phyloP scores from a whole-genome alignment of 768 basidiomycete genomes.

The Auricularia cornea region DNA sequence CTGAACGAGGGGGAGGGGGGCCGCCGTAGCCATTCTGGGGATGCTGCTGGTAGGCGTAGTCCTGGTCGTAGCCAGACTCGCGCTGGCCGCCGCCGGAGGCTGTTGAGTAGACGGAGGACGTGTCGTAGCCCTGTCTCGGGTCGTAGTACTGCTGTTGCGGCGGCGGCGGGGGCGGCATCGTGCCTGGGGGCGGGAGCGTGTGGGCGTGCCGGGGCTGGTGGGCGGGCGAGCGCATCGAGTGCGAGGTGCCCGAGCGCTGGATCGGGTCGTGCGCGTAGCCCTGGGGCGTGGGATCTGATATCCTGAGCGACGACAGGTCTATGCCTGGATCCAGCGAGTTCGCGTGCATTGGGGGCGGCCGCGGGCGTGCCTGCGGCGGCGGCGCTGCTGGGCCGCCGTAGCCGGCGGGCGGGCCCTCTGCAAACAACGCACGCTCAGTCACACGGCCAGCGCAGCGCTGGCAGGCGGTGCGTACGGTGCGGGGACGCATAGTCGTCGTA shows the following conservation, averaged over 20 bases:
- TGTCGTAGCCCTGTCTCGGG: constrained; percentile 7
- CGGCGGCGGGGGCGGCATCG: constrained; percentile 15
- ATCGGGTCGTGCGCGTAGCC: constrained; percentile 35
- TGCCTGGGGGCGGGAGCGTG: constrained; percentile 28
- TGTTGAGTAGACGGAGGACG: constrained; percentile 15
- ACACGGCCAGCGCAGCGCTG: background rate
- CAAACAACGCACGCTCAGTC: background rate
- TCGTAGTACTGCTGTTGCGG: constrained; percentile 5
- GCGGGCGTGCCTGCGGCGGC: background rate
- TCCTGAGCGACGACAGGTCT: constrained; percentile 40
- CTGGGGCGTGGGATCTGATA: constrained; percentile 35
- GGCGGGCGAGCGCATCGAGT: constrained; percentile 36
- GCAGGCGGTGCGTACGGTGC: background rate
- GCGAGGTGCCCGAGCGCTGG: constrained; percentile 48
- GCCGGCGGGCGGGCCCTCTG: background rate
- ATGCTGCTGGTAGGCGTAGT: constrained; percentile 12
- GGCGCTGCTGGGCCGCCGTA: background rate
- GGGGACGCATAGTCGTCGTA: background rate
- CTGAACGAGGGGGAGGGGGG: constrained; percentile 4
- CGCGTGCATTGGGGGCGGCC: background rate
- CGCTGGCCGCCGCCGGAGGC: constrained; percentile 26
- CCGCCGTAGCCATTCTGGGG: background rate
- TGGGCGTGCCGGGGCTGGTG: constrained; percentile 33
- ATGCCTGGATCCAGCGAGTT: constrained; percentile 8
- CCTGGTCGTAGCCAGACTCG: constrained; percentile 20